Percentiles rank a stretch among this genome's conserved stretches.
Conservation (phyloP, 176 grass and related monocot species). For the Lolium rigidum region DNA sequence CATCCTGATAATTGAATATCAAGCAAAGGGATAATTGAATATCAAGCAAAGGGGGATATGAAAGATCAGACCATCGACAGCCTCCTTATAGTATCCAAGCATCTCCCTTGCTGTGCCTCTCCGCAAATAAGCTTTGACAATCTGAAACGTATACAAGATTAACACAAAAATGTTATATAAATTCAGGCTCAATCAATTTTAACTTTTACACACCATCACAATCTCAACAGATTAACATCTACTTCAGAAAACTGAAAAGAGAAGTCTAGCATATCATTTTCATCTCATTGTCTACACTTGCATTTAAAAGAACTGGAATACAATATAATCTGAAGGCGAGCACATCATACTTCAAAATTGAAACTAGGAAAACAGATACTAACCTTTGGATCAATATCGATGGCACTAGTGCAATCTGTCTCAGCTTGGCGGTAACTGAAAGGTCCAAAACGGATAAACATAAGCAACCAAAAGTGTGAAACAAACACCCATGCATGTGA, state of each 20-base stretch:
- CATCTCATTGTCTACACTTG: background rate
- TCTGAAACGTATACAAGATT: slow-evolving; percentile 49
- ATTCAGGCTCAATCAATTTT: background rate
- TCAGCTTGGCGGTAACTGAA: slow-evolving; percentile 94
- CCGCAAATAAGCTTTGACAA: slow-evolving; percentile 94
- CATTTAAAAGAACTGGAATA: background rate
- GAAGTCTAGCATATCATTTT: background rate
- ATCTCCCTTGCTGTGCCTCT: slow-evolving; percentile 96
- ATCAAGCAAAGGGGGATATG: slow-evolving; percentile 2
- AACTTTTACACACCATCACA: background rate
- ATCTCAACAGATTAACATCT: slow-evolving; percentile 12
- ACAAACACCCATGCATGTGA: slow-evolving; percentile 22
- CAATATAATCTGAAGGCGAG: background rate
- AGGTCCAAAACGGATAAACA: slow-evolving; percentile 35
- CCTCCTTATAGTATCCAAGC: slow-evolving; percentile 91
- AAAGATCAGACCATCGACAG: slow-evolving; percentile 79
- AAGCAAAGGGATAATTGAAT: background rate
- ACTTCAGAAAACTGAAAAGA: background rate
- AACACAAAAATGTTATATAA: background rate
- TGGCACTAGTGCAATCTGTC: slow-evolving; percentile 87
- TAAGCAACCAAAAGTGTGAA: background rate
- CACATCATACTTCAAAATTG: background rate
- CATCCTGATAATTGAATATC: slow-evolving; percentile 2
- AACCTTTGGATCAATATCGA: slow-evolving; percentile 95
- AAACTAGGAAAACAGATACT: slow-evolving; percentile 20